A percentile compares a stretch with the other conserved stretches of the same genome.
Evolutionary conservation across 73 alveolate species (phyloP).

Genomic region (Blepharisma stoltei): DNA sequence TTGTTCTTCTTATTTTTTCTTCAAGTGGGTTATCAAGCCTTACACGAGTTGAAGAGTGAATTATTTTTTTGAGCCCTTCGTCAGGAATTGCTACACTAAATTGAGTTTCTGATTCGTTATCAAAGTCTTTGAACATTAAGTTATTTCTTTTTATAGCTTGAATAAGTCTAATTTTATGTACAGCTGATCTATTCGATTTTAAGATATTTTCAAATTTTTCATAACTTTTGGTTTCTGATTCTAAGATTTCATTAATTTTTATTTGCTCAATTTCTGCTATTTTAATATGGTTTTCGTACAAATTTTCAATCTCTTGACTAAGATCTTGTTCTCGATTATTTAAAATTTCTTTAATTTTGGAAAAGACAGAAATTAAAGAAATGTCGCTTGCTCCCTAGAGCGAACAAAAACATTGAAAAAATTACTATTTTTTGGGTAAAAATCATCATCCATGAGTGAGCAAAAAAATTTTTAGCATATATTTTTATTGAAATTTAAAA

Average conservation of each 20-base stretch:
- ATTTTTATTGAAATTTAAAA: neutral
- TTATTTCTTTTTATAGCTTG: neutral
- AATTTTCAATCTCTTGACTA: neutral
- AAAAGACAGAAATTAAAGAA: neutral
- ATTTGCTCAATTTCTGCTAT: neutral
- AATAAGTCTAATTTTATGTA: neutral
- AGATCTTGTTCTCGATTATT: neutral
- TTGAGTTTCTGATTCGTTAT: neutral
- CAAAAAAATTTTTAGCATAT: no score
- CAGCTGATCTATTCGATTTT: neutral
- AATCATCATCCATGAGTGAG: no score
- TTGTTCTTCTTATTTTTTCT: neutral
- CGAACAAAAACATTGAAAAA: no score
- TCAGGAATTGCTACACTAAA: neutral
- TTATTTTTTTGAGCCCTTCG: neutral
- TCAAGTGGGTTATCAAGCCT: neutral
- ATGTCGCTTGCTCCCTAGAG: no score
- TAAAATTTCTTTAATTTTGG: neutral
- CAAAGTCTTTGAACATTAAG: neutral
- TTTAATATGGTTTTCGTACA: neutral
- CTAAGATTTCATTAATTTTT: neutral
- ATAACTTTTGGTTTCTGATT: neutral
- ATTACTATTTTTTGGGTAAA: no score
- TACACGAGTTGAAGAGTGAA: neutral
- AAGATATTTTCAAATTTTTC: neutral